These are phyloP conservation scores for Russula olivacea DNA, from an alignment of 768 basidiomycete species.

Conservation along the genomic window DNA sequence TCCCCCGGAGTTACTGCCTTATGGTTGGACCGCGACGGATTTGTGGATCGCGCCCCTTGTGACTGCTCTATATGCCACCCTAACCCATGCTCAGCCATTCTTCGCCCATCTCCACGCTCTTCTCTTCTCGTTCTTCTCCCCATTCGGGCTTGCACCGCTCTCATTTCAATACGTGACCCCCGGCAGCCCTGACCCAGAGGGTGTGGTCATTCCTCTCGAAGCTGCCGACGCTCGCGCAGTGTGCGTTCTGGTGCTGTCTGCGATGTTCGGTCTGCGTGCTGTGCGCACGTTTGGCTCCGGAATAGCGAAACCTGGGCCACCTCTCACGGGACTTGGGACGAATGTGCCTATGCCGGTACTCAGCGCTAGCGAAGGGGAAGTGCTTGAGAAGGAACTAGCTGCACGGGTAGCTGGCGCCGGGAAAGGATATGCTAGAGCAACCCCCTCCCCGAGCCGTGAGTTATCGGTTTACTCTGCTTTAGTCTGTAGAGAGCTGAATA, in stretches of 20 bases:
- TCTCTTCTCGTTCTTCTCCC: slow-evolving; percentile 22
- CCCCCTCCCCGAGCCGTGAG: slow-evolving; percentile 13
- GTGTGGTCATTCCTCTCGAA: slow-evolving; percentile 13
- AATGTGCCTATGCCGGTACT: slow-evolving; percentile 6
- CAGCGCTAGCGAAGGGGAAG: slow-evolving; percentile 2
- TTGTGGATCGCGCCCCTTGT: slow-evolving; percentile 78
- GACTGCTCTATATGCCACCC: slow-evolving; percentile 71
- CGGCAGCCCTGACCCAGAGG: not conserved
- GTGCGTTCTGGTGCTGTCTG: slow-evolving; percentile 18
- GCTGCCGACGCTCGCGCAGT: slow-evolving; percentile 19
- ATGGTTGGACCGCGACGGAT: slow-evolving; percentile 83
- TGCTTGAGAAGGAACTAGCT: slow-evolving; percentile 15
- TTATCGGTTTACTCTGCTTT: not conserved
- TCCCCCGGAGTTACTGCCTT: slow-evolving; percentile 70
- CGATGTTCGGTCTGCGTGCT: slow-evolving; percentile 17
- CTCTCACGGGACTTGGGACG: not conserved
- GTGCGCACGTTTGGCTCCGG: slow-evolving; percentile 11
- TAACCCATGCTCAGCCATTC: slow-evolving; percentile 83
- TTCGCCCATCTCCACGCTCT: slow-evolving; percentile 31
- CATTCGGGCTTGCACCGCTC: slow-evolving; percentile 11
- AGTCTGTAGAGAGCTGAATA: not conserved
- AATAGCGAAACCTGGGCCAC: not conserved
- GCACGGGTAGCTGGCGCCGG: slow-evolving; percentile 19
- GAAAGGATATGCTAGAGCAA: slow-evolving; percentile 5
- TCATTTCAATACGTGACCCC: not conserved